Evolutionary conservation across 75 land plant genomes (phyloP), one percentile per base, ranked within the genome.

Genomic region (Cryptomeria japonica): DNA sequence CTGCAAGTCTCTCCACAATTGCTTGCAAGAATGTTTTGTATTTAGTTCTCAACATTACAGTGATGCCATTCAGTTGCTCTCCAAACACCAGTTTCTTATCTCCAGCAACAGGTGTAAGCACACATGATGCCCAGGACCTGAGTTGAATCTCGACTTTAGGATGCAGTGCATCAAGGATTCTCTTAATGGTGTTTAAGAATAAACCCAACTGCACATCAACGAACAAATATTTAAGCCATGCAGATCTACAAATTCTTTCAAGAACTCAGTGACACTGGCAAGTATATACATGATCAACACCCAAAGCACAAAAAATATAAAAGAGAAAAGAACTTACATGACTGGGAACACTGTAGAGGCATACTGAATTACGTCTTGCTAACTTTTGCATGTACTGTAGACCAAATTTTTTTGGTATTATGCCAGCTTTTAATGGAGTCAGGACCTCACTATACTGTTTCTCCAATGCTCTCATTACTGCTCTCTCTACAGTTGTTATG

Each of bases 11-110:
- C 86, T 93, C 95, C 41, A 98, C 95, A 84, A 93, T 94, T 8
- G 99, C 98, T 87, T 96, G 95, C 90, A 94, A 88, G 87, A 95
- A 95, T 41, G 92, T 95, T 84, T 97, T 97, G 90, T 98, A 97
- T 58, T 95, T 96, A 14, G 97, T 95, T 85, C 96, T 94, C 83
- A 98, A 87, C 88, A 93, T 90, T 1, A 98, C 93, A 61, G 97
- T 95, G 15, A 96, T 89, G 79, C 88, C 98, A 89, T 95, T 96
- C 87, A 95, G 89, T 53, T 95, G 96, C 78, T 98, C 99, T 64
- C 99, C 99, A 86, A 95, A 97, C 3, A 49, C 42, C 41, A 73
- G 58, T 80, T 89, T 93, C 47, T 86, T 86, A 47, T 93, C 91
- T 86, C 92, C 95, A 87, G 55, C 84, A 14, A 84, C 79, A 18